Conservation (phyloP, 805 yeast species). For the Yarrowia deformans region DNA sequence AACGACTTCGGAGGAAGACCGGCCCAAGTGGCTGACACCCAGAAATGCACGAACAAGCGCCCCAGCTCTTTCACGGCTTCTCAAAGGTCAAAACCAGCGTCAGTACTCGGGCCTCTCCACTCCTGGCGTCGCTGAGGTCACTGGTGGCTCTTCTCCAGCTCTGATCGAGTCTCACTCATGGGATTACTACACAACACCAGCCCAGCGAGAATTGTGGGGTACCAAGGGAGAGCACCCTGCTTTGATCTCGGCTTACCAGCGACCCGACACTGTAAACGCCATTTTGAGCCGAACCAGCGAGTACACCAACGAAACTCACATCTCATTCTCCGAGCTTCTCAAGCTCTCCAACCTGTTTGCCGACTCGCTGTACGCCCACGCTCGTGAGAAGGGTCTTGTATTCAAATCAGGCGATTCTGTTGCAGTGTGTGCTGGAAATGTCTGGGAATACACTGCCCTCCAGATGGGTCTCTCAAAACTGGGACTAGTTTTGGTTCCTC, state of each 20-base stretch:
- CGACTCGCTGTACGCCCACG: slow-evolving; percentile 28
- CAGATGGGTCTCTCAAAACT: slow-evolving; percentile 47
- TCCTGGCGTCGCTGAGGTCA: slow-evolving; percentile 29
- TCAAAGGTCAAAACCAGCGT: background rate
- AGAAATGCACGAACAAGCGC: slow-evolving; percentile 5
- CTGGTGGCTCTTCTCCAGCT: slow-evolving; percentile 18
- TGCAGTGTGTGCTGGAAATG: slow-evolving; percentile 47
- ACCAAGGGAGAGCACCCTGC: slow-evolving; percentile 27
- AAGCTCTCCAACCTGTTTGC: slow-evolving; percentile 33
- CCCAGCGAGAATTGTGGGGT: slow-evolving; percentile 23
- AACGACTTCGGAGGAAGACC: slow-evolving; percentile 18
- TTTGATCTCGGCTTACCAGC: slow-evolving; percentile 24
- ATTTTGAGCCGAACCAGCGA: slow-evolving; percentile 10
- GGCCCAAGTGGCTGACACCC: slow-evolving; percentile 24
- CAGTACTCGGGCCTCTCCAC: slow-evolving; percentile 15
- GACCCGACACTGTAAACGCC: background rate
- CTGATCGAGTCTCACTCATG: slow-evolving; percentile 35
- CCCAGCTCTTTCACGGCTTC: background rate
- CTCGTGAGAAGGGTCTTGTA: slow-evolving; percentile 15
- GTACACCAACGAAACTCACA: slow-evolving; percentile 15
- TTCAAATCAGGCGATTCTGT: slow-evolving; percentile 45
- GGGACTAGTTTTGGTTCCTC: slow-evolving; percentile 48
- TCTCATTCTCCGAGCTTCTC: slow-evolving; percentile 25
- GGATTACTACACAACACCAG: slow-evolving; percentile 21
- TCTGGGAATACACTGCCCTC: slow-evolving; percentile 48